Percentiles rank a stretch among this genome's conserved stretches.
Evolutionary conservation across 352 stramenopile genomes (phyloP).

Genomic region (Plasmopara viticola): DNA sequence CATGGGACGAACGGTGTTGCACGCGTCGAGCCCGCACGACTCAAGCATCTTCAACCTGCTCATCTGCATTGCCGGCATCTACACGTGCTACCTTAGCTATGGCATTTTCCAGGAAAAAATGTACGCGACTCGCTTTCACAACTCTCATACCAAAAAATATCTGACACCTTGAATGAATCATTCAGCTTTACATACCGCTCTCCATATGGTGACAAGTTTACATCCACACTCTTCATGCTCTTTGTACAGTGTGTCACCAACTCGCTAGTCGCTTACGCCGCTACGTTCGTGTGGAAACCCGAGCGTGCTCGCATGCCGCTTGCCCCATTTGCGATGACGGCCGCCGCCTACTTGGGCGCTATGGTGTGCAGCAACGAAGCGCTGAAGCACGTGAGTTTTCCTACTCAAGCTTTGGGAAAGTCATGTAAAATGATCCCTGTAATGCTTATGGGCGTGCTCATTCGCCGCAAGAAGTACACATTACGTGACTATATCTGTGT

Average conservation of each 20-base stretch:
- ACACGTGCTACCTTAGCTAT: conserved; percentile 89
- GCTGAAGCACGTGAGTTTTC: conserved; percentile 94
- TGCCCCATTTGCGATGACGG: conserved; percentile 83
- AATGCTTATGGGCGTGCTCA: conserved; percentile 91
- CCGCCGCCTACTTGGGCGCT: conserved; percentile 82
- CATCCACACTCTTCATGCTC: conserved; percentile 88
- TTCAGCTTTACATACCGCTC: conserved; percentile 83
- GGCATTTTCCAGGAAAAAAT: conserved; percentile 93
- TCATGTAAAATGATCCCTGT: conserved; percentile 99
- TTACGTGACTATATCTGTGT: conserved; percentile 88
- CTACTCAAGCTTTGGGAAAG: conserved; percentile 97
- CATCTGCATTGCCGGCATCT: conserved; percentile 86
- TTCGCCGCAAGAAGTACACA: conserved; percentile 89
- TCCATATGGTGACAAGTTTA: conserved; percentile 82
- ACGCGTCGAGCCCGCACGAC: conserved; percentile 37
- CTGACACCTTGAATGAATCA: too few species aligned
- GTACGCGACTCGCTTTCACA: conserved; percentile 27
- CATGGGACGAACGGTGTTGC: conserved; percentile 42
- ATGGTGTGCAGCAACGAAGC: conserved; percentile 91
- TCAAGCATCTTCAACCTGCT: conserved; percentile 77
- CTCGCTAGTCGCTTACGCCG: conserved; percentile 73
- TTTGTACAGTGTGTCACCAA: conserved; percentile 91
- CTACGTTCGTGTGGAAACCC: conserved; percentile 81
- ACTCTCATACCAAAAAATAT: neutral
- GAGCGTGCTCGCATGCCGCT: conserved; percentile 61